These are phyloP conservation scores for Dactylorhiza incarnata DNA, from an alignment of 106 monocot species.

Conservation along the genomic window DNA sequence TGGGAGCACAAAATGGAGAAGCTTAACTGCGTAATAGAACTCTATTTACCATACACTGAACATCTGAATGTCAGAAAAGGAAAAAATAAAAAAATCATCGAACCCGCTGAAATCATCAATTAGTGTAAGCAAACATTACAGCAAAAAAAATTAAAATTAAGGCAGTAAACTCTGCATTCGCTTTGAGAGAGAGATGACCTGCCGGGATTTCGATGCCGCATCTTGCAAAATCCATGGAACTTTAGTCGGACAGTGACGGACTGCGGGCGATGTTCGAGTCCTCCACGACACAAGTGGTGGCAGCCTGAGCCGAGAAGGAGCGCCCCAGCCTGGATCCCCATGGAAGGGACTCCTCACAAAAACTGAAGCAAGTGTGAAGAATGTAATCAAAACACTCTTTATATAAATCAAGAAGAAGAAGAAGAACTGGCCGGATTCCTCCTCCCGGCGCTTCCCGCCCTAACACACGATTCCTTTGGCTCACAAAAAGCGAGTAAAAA, in stretches of 20 bases:
- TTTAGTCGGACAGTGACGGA: background rate
- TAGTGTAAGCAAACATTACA: background rate
- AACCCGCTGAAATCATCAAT: background rate
- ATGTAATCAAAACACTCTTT: background rate
- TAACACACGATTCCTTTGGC: background rate
- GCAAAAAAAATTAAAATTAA: background rate
- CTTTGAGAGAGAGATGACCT: background rate
- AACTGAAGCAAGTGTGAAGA: background rate
- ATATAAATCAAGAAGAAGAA: background rate
- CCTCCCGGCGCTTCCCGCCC: background rate
- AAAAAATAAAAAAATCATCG: background rate
- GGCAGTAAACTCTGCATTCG: background rate
- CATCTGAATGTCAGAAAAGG: background rate
- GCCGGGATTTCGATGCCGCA: background rate
- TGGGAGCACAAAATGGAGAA: background rate
- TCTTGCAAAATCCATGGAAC: background rate
- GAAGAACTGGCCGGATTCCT: background rate
- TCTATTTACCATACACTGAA: background rate
- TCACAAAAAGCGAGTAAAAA: too few relatives aligned
- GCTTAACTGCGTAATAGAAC: background rate
- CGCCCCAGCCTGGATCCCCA: background rate
- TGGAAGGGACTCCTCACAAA: background rate
- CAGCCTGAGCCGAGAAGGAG: background rate
- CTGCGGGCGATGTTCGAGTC: background rate
- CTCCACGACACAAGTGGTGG: background rate